Evolutionary conservation across 257 asterid species (phyloP).

Genomic region (Buddleja alternifolia): DNA sequence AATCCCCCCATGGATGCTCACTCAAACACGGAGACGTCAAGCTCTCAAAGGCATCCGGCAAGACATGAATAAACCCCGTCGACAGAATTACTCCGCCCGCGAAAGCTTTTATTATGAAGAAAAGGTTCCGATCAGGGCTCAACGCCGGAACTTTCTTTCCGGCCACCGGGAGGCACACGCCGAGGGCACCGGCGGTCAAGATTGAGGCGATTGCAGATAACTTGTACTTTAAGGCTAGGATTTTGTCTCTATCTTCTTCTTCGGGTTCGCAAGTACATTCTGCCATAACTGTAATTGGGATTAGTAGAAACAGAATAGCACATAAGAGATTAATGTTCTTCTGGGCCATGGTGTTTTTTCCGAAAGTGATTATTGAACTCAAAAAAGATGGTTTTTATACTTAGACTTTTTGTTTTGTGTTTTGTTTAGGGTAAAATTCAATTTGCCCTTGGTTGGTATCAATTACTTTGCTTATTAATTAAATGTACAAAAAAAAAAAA

Average conservation of each 20-base stretch:
- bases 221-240: constrained; percentile 45
- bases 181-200: constrained; percentile 42
- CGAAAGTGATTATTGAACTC: neutral
- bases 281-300: constrained; percentile 27
- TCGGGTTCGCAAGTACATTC: constrained; percentile 49
- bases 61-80: constrained; percentile 56
- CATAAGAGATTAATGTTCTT: constrained; percentile 16
- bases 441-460: no score
- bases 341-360: no score
- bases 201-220: constrained; percentile 47
- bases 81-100: constrained; percentile 62
- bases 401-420: neutral
- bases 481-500: no score
- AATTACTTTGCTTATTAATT: no score
- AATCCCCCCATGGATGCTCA: constrained; percentile 48
- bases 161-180: constrained; percentile 46
- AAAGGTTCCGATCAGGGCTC: constrained; percentile 47
- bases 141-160: constrained; percentile 42
- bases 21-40: constrained; percentile 44
- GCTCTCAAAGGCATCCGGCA: constrained; percentile 54
- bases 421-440: neutral
- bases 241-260: constrained; percentile 29
- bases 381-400: no score
- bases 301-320: neutral
- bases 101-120: constrained; percentile 56